These are phyloP conservation scores for Aureobasidium musti DNA, from an alignment of 2,329 filamentous ascomycete genomes.

Conservation along the genomic window DNA sequence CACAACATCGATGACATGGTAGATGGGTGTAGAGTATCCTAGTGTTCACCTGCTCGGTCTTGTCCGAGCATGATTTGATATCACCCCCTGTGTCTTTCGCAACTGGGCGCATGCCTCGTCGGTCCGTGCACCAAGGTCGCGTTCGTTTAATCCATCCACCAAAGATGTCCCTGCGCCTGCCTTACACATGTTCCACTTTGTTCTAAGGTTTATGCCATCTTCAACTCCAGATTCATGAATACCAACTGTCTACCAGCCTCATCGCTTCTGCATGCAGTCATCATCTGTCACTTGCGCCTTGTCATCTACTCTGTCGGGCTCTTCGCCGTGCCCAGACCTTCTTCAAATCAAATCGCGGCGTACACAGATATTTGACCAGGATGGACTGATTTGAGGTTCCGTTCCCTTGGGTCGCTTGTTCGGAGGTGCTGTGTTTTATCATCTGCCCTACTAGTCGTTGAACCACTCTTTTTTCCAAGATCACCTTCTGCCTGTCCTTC, in stretches of 20 bases:
- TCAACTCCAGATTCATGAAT: background rate
- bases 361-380: slow-evolving; percentile 26
- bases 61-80: slow-evolving; percentile 24
- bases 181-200: background rate
- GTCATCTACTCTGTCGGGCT: slow-evolving; percentile 3
- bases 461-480: background rate
- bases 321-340: slow-evolving; percentile 16
- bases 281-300: slow-evolving; percentile 21
- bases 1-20: background rate
- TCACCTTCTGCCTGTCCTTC: slow-evolving; percentile 3
- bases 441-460: slow-evolving; percentile 21
- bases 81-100: slow-evolving; percentile 13
- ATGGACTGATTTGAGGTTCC: slow-evolving; percentile 27
- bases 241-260: slow-evolving; percentile 11
- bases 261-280: slow-evolving; percentile 24
- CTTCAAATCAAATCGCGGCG: slow-evolving; percentile 25
- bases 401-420: slow-evolving; percentile 19
- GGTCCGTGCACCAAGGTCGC: slow-evolving; percentile 15
- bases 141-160: slow-evolving; percentile 19
- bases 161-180: slow-evolving; percentile 2
- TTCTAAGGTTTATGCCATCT: slow-evolving; percentile 4
- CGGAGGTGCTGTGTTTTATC: slow-evolving; percentile 18
- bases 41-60: background rate
- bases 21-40: background rate
- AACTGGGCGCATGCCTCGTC: slow-evolving; percentile 5